A percentile compares a stretch with the other conserved stretches of the same genome.
These are phyloP conservation scores for Phytopythium aichiense DNA, from an alignment of 352 stramenopile genomes.

Conservation along the genomic window DNA sequence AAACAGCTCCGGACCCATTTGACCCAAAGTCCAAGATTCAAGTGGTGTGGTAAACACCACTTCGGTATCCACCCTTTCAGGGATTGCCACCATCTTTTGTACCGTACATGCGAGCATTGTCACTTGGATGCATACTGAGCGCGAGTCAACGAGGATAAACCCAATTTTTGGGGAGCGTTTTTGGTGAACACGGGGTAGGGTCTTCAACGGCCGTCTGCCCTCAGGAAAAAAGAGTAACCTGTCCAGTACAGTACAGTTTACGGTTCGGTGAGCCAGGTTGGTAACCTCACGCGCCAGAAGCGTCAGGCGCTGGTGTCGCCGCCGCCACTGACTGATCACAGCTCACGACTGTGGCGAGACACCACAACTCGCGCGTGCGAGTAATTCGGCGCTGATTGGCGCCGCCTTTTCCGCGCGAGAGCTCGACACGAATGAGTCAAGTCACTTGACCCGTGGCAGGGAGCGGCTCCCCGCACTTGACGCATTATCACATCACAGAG, in stretches of 20 bases:
- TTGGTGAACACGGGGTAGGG: background rate
- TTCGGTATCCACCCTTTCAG: background rate
- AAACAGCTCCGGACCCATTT: background rate
- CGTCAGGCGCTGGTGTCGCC: background rate
- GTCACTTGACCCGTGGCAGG: background rate
- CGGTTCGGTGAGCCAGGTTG: background rate
- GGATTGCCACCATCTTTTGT: background rate
- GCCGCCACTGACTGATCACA: background rate
- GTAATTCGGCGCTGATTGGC: background rate
- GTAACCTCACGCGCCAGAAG: background rate
- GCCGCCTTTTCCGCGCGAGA: background rate
- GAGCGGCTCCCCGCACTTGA: background rate
- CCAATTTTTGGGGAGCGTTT: constrained; percentile 1
- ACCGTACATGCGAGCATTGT: background rate
- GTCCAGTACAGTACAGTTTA: constrained; percentile 3
- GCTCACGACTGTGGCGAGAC: background rate
- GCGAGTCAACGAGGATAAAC: background rate
- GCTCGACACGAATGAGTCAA: constrained; percentile 2
- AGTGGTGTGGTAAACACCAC: background rate
- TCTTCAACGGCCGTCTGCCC: background rate
- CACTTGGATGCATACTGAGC: background rate
- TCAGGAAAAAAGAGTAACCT: too few relatives aligned
- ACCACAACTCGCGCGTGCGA: constrained; percentile 2
- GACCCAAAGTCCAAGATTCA: background rate
- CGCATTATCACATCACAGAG: background rate